phyloP scores from a whole-genome alignment of 169 alveolate genomes.

The Perkinsus marinus region DNA sequence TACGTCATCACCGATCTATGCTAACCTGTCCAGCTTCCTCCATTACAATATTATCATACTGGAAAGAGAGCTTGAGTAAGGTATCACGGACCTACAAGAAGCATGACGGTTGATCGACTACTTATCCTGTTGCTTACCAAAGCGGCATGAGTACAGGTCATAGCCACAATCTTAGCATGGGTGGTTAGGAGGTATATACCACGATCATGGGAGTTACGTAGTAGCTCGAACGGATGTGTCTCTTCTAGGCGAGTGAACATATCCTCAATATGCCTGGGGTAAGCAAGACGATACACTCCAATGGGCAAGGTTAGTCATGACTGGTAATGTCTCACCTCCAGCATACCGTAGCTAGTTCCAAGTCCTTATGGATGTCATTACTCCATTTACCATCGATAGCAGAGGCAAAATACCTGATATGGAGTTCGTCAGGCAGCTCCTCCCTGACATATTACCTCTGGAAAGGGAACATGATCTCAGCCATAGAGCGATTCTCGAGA shows the following conservation, averaged over 20 bases:
- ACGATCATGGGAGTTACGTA: slow-evolving; percentile 74
- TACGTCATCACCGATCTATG: no score
- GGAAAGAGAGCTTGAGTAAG: slow-evolving; percentile 36
- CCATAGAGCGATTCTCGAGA: background rate
- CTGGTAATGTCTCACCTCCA: background rate
- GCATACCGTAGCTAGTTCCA: background rate
- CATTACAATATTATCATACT: slow-evolving; percentile 59
- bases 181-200: slow-evolving; percentile 68
- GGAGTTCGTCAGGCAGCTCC: background rate
- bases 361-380: background rate
- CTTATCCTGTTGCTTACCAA: slow-evolving; percentile 57
- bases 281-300: background rate
- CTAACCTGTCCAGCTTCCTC: slow-evolving; percentile 76
- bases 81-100: background rate
- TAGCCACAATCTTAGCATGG: slow-evolving; percentile 77
- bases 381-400: background rate
- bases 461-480: background rate
- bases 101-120: no score
- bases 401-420: background rate
- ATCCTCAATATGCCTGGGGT: background rate
- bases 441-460: background rate
- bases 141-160: slow-evolving; percentile 92
- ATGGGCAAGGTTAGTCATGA: background rate
- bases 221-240: slow-evolving; percentile 74
- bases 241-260: slow-evolving; percentile 48